Percentiles rank a stretch among this genome's conserved stretches.
phyloP scores from a whole-genome alignment of 192 early-diverging fungal species.

The Coemansia sp. region DNA sequence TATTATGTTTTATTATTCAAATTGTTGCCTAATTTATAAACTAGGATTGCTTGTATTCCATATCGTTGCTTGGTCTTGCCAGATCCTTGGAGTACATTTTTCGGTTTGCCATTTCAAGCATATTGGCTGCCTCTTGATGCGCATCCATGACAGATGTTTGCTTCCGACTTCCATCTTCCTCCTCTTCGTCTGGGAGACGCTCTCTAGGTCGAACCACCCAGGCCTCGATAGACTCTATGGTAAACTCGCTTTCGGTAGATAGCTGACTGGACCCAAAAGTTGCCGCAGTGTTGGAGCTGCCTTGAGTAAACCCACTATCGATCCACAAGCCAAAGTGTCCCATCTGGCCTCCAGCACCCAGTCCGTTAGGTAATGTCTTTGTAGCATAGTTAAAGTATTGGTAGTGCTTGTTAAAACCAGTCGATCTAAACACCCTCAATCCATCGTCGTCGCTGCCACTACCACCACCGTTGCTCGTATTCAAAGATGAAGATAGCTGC shows the following conservation, averaged over 20 bases:
- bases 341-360: constrained; percentile 73
- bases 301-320: constrained; percentile 55
- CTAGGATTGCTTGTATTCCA: too few relatives aligned
- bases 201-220: constrained; percentile 62
- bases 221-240: constrained; percentile 65
- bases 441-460: constrained; percentile 2
- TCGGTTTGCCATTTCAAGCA: constrained; percentile 70
- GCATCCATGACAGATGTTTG: constrained; percentile 57
- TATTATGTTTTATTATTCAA: too few relatives aligned
- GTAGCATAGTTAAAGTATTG: constrained; percentile 73
- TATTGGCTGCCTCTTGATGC: constrained; percentile 62
- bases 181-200: constrained; percentile 41
- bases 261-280: constrained; percentile 62
- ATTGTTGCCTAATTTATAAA: too few relatives aligned
- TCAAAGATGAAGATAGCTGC: too few relatives aligned
- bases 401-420: constrained; percentile 61
- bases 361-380: constrained; percentile 69
- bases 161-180: constrained; percentile 25
- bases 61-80: too few relatives aligned
- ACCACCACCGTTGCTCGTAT: too few relatives aligned
- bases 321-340: constrained; percentile 73
- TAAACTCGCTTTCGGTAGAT: constrained; percentile 54
- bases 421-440: constrained; percentile 18
- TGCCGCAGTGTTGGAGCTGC: constrained; percentile 62
- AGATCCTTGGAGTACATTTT: constrained; percentile 70